Percentiles rank a stretch among this genome's conserved stretches.
These are phyloP conservation scores for Hypoxylon sp. DNA, from an alignment of 2,329 filamentous ascomycete genomes.

Conservation along the genomic window DNA sequence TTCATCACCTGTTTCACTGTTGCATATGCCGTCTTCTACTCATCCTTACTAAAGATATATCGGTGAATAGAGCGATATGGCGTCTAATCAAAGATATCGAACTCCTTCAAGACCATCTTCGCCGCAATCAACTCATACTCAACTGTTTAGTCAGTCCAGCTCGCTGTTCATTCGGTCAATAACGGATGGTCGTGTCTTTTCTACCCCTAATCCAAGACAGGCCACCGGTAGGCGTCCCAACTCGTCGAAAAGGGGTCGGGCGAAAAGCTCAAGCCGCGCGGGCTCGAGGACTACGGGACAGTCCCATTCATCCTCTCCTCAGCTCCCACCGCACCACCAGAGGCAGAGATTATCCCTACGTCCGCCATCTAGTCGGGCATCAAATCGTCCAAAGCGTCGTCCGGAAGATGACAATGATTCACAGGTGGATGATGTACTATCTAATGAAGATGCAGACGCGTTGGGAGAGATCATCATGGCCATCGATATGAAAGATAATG, in stretches of 20 bases:
- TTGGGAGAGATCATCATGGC: constrained; percentile 84
- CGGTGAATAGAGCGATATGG: constrained; percentile 16
- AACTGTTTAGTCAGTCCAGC: constrained; percentile 25
- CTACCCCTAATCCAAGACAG: constrained; percentile 37
- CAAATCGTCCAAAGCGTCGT: constrained; percentile 27
- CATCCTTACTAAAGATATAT: neutral
- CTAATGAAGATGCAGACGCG: constrained; percentile 53
- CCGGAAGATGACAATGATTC: constrained; percentile 43
- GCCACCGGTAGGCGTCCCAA: constrained; percentile 8
- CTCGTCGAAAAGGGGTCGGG: constrained; percentile 28
- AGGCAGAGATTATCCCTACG: constrained; percentile 49
- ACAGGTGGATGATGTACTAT: constrained; percentile 31
- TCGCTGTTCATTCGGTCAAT: constrained; percentile 39
- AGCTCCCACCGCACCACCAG: constrained; percentile 45
- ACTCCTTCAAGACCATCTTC: constrained; percentile 39
- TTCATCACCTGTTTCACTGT: neutral
- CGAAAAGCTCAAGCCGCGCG: constrained; percentile 34
- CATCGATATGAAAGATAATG: constrained; percentile 79
- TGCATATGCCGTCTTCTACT: neutral
- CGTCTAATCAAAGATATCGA: constrained; percentile 32
- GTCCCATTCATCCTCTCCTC: constrained; percentile 48
- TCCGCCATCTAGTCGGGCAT: constrained; percentile 40
- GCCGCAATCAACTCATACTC: constrained; percentile 29
- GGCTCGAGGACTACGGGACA: constrained; percentile 29
- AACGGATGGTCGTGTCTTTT: constrained; percentile 36